Conservation (phyloP, 2,329 filamentous ascomycete genomes). For the Elsinoe fawcettii region DNA sequence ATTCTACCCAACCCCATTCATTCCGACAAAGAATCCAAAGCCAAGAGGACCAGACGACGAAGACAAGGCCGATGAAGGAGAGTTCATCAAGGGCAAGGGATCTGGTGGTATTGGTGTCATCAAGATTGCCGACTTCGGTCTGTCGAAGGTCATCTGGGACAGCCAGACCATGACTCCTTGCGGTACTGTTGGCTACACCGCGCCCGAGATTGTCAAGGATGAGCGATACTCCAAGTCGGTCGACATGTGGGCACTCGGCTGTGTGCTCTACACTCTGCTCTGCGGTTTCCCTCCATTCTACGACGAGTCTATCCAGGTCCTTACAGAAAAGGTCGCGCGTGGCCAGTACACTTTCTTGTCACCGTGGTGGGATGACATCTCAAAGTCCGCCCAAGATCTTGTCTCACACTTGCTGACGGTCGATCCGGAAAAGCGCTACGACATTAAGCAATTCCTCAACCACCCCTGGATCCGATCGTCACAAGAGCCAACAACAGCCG, state of each 20-base stretch:
- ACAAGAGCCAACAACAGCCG: slow-evolving; percentile 59
- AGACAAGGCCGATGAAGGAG: slow-evolving; percentile 93
- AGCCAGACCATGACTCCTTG: slow-evolving; percentile 99
- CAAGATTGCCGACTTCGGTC: slow-evolving; percentile 95
- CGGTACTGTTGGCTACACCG: slow-evolving; percentile 95
- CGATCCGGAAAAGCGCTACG: slow-evolving; percentile 89
- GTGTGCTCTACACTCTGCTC: slow-evolving; percentile 90
- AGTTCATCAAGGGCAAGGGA: slow-evolving; percentile 75
- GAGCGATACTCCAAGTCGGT: slow-evolving; percentile 98
- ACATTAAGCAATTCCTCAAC: slow-evolving; percentile 83
- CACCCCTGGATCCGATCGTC: slow-evolving; percentile 85
- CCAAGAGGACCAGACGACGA: slow-evolving; percentile 82
- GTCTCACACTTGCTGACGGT: slow-evolving; percentile 90
- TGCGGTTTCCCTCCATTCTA: slow-evolving; percentile 98
- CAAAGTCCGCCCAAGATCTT: slow-evolving; percentile 85
- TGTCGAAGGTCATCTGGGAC: slow-evolving; percentile 98
- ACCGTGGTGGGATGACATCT: slow-evolving; percentile 99
- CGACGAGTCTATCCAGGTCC: slow-evolving; percentile 92
- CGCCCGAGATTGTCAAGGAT: slow-evolving; percentile 97
- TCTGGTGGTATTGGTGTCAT: slow-evolving; percentile 87
- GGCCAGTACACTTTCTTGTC: slow-evolving; percentile 97
- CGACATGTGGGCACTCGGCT: slow-evolving; percentile 98
- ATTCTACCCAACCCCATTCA: slow-evolving; percentile 76
- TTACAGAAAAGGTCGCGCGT: slow-evolving; percentile 94
- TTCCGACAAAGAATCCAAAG: slow-evolving; percentile 72